Evolutionary conservation across 768 basidiomycete species (phyloP), one percentile per base, ranked within the genome.

Genomic region (Mycena albidolilacea): DNA sequence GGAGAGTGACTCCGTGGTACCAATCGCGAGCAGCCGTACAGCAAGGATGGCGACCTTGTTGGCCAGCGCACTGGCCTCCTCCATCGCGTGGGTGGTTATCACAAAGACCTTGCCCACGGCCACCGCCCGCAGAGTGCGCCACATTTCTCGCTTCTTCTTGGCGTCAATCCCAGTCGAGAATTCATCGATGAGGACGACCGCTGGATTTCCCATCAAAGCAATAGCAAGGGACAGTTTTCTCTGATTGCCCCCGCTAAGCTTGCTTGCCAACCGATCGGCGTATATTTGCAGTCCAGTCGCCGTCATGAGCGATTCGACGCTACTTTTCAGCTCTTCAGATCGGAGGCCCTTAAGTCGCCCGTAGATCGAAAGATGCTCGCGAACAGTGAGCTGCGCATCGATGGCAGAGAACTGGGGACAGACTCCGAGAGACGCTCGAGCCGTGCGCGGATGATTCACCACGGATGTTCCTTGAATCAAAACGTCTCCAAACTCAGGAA

Each of bases 331-430:
- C 61, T 90, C 89, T 1, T 78, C 90, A 17, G 81, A 80, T 21
- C 67, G 71, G 23, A 95, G 82, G 3, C 94, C 94, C 79, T 95
- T 95, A 44, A 95, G 85, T 21, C 91, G 86, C 10, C 92, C 93
- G 65, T 94, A 94, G 11, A 95, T 85, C 70, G 86, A 71, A 43
- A 95, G 83, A 77, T 95, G 94, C 78, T 96, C 92, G 55, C 92
- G 87, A 30, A 95, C 93, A 7, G 93, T 94, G 48, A 95, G 79
- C 77, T 94, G 91, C 14, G 89, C 83, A 75, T 95, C 94, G 73
- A 95, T 94, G 1, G 94, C 93, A 1, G 93, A 94, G 81, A 95
- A 94, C 74, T 95, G 94, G 0, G 94, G 94, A 78, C 94, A 96
- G 62, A 96, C 92, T 4, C 94, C 94, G 7, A 96, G 87, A 23